Conservation (phyloP, 2,329 filamentous ascomycete species). For the Pezicula neosporulosa region DNA sequence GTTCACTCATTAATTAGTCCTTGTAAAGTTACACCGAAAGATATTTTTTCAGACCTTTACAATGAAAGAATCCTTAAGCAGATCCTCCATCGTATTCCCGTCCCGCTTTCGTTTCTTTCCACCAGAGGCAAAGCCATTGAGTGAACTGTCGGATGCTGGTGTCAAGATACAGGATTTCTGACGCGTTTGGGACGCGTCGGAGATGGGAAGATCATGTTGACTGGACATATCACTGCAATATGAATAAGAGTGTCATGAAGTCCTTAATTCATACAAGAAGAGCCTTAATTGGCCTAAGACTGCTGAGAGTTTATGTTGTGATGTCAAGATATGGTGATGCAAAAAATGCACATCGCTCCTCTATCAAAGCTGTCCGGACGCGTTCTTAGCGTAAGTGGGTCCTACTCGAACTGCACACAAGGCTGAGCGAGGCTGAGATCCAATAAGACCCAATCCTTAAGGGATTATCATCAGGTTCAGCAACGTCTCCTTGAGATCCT, state of each 20-base stretch:
- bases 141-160: constrained; percentile 22
- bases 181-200: constrained; percentile 27
- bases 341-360: background rate
- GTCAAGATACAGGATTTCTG: constrained; percentile 22
- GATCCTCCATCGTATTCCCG: constrained; percentile 25
- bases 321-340: background rate
- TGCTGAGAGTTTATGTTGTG: background rate
- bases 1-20: constrained; percentile 14
- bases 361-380: background rate
- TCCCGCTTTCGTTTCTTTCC: constrained; percentile 31
- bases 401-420: too few species aligned
- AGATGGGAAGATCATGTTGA: constrained; percentile 20
- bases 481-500: too few species aligned
- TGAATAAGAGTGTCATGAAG: constrained; percentile 25
- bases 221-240: constrained; percentile 28
- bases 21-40: constrained; percentile 2
- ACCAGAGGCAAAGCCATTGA: constrained; percentile 11
- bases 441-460: too few species aligned
- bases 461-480: too few species aligned
- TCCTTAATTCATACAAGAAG: constrained; percentile 3
- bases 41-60: constrained; percentile 25
- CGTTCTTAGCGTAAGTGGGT: background rate
- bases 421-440: too few species aligned
- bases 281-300: background rate
- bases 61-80: constrained; percentile 29